phyloP scores from a whole-genome alignment of 208 protist genomes.

The Trypanosomatidae sp. region DNA sequence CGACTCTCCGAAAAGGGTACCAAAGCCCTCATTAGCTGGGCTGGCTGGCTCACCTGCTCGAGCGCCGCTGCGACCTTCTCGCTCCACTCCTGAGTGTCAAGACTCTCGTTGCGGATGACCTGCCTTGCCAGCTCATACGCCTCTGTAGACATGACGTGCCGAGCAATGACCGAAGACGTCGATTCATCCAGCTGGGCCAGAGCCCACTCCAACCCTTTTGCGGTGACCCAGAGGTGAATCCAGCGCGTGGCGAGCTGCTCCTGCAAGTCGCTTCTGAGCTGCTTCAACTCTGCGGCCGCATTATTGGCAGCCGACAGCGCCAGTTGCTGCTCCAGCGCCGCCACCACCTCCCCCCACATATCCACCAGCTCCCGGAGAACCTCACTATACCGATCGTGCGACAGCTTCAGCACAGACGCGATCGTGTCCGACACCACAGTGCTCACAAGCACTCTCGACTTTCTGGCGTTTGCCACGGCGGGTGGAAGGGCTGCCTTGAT shows the following conservation, averaged over 20 bases:
- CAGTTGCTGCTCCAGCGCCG: conserved; percentile 34
- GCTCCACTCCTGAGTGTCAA: conserved; percentile 45
- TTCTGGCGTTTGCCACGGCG: conserved; percentile 17
- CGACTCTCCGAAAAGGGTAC: conserved; percentile 39
- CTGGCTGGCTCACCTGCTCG: conserved; percentile 27
- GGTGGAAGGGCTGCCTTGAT: conserved; percentile 28
- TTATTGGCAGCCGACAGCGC: conserved; percentile 23
- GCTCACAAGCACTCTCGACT: conserved; percentile 2
- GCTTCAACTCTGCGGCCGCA: conserved; percentile 45
- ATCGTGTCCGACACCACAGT: conserved; percentile 24
- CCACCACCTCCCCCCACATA: conserved; percentile 35
- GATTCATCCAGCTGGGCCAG: conserved; percentile 43
- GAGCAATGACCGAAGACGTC: conserved; percentile 30
- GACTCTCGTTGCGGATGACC: conserved; percentile 64
- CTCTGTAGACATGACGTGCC: conserved; percentile 39
- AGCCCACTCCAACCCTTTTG: conserved; percentile 61
- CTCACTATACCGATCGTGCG: conserved; percentile 30
- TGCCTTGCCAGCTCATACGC: conserved; percentile 39
- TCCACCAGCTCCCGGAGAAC: conserved; percentile 42
- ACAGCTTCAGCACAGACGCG: conserved; percentile 28
- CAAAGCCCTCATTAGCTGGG: conserved; percentile 36
- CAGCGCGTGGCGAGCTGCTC: conserved; percentile 38
- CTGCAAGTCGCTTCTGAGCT: conserved; percentile 41
- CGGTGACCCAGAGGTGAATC: conserved; percentile 40
- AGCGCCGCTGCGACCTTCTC: conserved; percentile 39